These are phyloP conservation scores for Cercophora sp. DNA, from an alignment of 495 filamentous ascomycete species.

Conservation along the genomic window DNA sequence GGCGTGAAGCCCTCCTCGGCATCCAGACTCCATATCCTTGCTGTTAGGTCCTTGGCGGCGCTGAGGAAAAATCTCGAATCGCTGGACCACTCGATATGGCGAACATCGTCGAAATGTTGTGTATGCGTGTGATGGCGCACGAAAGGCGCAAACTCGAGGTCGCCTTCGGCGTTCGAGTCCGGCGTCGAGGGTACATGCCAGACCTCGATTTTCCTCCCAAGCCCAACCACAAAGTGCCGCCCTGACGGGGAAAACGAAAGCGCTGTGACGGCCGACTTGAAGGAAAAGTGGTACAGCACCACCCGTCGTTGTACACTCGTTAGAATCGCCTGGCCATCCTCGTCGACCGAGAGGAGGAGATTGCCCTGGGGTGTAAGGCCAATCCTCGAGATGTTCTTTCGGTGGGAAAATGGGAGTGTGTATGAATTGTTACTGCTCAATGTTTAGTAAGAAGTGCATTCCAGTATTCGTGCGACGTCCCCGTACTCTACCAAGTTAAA, in stretches of 20 bases:
- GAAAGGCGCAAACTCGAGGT: conserved; percentile 92
- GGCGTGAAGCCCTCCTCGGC: conserved; percentile 83
- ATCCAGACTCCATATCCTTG: conserved; percentile 89
- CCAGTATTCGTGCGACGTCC: too few relatives aligned
- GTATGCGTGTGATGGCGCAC: conserved; percentile 79
- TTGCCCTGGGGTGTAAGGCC: conserved; percentile 87
- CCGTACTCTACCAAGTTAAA: conserved; percentile 95
- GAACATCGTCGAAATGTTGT: conserved; percentile 82
- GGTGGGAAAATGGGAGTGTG: conserved; percentile 90
- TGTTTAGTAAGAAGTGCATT: too few relatives aligned
- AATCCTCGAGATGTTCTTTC: conserved; percentile 83
- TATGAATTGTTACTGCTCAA: conserved; percentile 95
- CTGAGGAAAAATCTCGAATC: conserved; percentile 94
- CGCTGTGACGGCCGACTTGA: conserved; percentile 75
- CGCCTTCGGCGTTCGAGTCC: conserved; percentile 69
- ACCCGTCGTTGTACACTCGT: conserved; percentile 83
- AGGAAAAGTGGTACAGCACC: conserved; percentile 87
- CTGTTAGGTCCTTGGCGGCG: conserved; percentile 85
- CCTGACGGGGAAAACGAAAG: conserved; percentile 91
- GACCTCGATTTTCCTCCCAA: conserved; percentile 81
- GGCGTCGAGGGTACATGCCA: conserved; percentile 93
- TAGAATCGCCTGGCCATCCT: conserved; percentile 89
- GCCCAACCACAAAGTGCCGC: conserved; percentile 78
- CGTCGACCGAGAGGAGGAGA: conserved; percentile 84
- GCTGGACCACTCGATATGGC: conserved; percentile 85